Conservation (phyloP, 192 early-diverging fungal genomes). For the Mortierella antarctica region DNA sequence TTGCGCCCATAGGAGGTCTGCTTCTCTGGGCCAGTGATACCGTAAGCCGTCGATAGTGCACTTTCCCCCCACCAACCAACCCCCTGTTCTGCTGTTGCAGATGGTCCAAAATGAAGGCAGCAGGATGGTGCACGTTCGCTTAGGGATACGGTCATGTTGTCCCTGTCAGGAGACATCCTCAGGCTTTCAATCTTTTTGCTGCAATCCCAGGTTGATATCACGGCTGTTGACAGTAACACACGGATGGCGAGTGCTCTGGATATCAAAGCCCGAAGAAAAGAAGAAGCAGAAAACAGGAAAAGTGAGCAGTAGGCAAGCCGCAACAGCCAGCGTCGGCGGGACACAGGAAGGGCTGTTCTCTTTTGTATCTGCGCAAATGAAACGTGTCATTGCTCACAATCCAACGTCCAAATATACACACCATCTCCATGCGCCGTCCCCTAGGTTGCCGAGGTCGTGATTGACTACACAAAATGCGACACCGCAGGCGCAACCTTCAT, state of each 20-base stretch:
- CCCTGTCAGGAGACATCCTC: conserved; percentile 1
- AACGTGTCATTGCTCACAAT: conserved; percentile 19
- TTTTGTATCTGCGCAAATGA: background rate
- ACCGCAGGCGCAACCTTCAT: conserved; percentile 19
- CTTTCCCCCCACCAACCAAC: background rate
- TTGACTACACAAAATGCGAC: conserved; percentile 95
- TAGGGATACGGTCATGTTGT: background rate
- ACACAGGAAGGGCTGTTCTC: too few relatives aligned
- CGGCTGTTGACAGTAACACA: too few relatives aligned
- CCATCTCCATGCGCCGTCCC: background rate
- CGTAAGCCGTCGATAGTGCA: conserved; percentile 55
- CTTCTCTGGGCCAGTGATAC: conserved; percentile 88
- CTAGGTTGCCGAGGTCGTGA: conserved; percentile 84
- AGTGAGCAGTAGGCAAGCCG: too few relatives aligned
- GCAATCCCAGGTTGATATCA: too few relatives aligned
- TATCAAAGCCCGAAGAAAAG: too few relatives aligned
- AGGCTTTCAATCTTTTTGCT: too few relatives aligned
- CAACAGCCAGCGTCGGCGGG: too few relatives aligned
- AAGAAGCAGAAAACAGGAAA: too few relatives aligned
- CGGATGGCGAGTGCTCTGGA: too few relatives aligned
- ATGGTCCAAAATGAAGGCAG: conserved; percentile 12
- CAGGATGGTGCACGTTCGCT: background rate
- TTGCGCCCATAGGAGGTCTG: conserved; percentile 94
- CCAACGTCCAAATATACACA: background rate
- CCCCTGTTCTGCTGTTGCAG: conserved; percentile 12